Evolutionary conservation across 257 asterid species (phyloP), one percentile per base, ranked within the genome.

Genomic region (Primulina huaijiensis): DNA sequence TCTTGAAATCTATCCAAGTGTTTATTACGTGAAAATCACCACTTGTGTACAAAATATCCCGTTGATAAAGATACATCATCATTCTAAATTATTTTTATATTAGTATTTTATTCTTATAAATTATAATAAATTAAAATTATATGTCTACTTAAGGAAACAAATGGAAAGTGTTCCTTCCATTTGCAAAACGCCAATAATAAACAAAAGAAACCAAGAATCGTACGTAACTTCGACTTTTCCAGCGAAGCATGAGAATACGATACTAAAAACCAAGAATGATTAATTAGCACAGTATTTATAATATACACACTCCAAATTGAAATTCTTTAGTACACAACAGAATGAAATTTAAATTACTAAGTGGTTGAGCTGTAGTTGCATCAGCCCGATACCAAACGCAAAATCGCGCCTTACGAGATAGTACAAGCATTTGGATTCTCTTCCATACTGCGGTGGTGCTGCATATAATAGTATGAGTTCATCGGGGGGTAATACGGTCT

Each of bases 391-490:
- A 72, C 63, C 34, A 76, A 59, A 62, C 63, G 65, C 67, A 71
- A 19, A 35, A 43, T 65, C 6, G 64, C 53, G n/a, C n/a, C n/a
- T 84, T 66, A 91, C 82, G 72, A 75, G 61, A 92, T 90, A 27
- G 79, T 78, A 34, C 97, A 90, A 10, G 89, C 88, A 60, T 87
- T 88, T 3, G 97, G 95, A 72, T 92, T 84, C 80, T 90, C 98
- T 60, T 92, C 98, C 78, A 90, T 71, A 87, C 94, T 87, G 79
- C 57, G 57, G 21, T 50, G 57, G 9, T 80, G 90, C 34, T 85
- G 76, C 79, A 60, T 78, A 19, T 82, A 79, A 78, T 81, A 76
- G 64, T 82, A 75, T 2, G 85, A 46, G 21, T 76, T 69, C 74
- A 73, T 62, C 11, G 85, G 82, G 2, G 81, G 77, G 61, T 85